Evolutionary conservation across 257 asterid genomes (phyloP), one percentile per base, ranked within the genome.

Genomic region (Lycium barbarum): DNA sequence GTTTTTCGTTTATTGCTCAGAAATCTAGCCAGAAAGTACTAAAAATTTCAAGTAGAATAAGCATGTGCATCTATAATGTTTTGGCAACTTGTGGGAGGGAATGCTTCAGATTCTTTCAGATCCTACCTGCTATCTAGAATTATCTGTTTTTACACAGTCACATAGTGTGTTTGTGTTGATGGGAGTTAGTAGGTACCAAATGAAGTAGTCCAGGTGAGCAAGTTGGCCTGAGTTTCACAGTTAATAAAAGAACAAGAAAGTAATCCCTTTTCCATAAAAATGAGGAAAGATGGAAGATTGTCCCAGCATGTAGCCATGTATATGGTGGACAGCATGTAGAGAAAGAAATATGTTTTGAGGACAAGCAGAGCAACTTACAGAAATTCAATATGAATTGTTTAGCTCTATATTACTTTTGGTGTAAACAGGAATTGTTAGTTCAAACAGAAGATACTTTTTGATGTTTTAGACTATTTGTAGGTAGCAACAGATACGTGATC

Each of bases 101-200:
- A 74, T 74, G 81, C 62, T 22, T 49, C 62, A 20, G 59, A 49
- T 13, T 74, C 22, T 74, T 74, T 74, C 81, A 49, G 81, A 74
- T 49, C 62, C 62, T 74, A 49, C 62, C 12, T 74, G 12, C n/a
- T 49, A 26, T 3, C 62, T 74, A 74, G 43, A 74, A 49, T 20
- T 12, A 0, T 20, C 13, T 49, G 45, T 49, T 36, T 49, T 43
- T 22, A 73, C 80, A 45, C 6, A 38, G 78, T 7, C 78, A 0
- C 43, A 26, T 47, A 73, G 20, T 73, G 38, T 51, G 38, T 51
- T 54, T 73, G 40, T 11, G 59, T 73, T 73, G 81, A 73, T 12
- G 58, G 81, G 40, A 73, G 61, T 40, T 20, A 45, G 81, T 74
- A 20, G 81, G 38, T 74, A 49, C 43, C 20, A 74, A 51, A 4